Evolutionary conservation across 257 asterid genomes (phyloP).

Genomic region (Solanum ossicruentum): DNA sequence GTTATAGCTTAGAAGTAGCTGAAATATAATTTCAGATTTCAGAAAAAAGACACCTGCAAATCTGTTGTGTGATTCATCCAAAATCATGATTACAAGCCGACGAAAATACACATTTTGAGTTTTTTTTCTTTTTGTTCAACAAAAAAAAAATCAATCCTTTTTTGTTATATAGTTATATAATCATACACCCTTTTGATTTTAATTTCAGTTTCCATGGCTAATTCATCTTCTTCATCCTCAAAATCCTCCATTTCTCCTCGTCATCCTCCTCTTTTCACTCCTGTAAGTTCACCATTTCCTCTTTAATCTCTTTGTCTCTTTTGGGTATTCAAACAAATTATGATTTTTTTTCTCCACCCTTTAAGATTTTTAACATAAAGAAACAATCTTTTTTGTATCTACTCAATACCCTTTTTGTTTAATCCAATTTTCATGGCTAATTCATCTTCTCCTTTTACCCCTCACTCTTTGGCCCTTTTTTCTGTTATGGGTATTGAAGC

Average conservation of each 20-base stretch:
- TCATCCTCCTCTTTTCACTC: conserved; percentile 65
- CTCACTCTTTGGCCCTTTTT: not conserved
- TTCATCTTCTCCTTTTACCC: conserved; percentile 41
- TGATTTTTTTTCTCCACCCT: not conserved
- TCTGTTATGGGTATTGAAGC: not conserved
- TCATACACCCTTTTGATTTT: not conserved
- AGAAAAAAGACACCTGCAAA: conserved; percentile 9
- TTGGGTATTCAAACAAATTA: not conserved
- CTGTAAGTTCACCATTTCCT: conserved; percentile 25
- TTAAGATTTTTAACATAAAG: not conserved
- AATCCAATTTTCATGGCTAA: conserved; percentile 37
- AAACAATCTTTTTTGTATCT: not conserved
- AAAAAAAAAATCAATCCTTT: not conserved
- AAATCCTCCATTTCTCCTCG: conserved; percentile 55
- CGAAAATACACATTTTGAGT: conserved; percentile 4
- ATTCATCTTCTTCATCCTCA: conserved; percentile 30
- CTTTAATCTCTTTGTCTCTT: not conserved
- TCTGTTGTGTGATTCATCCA: conserved; percentile 3
- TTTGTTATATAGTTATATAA: not conserved
- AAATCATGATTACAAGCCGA: conserved; percentile 18
- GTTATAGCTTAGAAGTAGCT: not conserved
- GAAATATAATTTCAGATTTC: not conserved
- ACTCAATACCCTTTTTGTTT: not conserved
- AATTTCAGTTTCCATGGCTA: conserved; percentile 38
- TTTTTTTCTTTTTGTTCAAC: not conserved